phyloP scores from a whole-genome alignment of 371 early-diverging fungal species.

The Caulochytrium protostelioides region DNA sequence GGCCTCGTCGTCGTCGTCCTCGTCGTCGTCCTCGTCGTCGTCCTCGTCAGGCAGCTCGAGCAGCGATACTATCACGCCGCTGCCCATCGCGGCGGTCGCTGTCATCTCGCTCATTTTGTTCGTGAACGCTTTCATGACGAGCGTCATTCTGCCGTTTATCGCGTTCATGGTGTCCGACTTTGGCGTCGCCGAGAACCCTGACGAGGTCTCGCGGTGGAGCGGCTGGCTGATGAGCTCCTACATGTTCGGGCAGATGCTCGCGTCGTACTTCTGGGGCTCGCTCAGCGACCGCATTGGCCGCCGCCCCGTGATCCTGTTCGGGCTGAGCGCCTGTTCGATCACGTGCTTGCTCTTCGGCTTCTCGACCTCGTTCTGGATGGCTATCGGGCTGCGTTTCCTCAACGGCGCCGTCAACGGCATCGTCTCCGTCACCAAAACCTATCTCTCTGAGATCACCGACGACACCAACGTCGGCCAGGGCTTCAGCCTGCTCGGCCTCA shows the following conservation, averaged over 20 bases:
- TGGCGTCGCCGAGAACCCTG: slow-evolving; percentile 1
- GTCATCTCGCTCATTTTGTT: too few relatives aligned
- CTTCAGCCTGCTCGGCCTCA: slow-evolving; percentile 6
- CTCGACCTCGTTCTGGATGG: slow-evolving; percentile 4
- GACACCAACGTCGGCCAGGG: slow-evolving; percentile 6
- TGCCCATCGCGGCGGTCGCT: too few relatives aligned
- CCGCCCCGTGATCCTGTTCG: slow-evolving; percentile 6
- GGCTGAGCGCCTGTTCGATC: slow-evolving; percentile 4
- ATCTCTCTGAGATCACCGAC: slow-evolving; percentile 7
- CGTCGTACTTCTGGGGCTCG: slow-evolving; percentile 7
- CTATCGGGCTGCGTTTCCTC: slow-evolving; percentile 4
- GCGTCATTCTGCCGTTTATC: slow-evolving; percentile 8
- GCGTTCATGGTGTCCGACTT: slow-evolving; percentile 10
- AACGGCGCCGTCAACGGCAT: slow-evolving; percentile 9
- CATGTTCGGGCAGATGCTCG: slow-evolving; percentile 11
- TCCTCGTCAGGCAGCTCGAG: too few relatives aligned
- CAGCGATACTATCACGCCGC: too few relatives aligned
- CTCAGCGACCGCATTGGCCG: slow-evolving; percentile 5
- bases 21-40: too few relatives aligned
- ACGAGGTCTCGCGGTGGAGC: slow-evolving; percentile 6
- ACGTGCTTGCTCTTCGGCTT: slow-evolving; percentile 8
- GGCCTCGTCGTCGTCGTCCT: too few relatives aligned
- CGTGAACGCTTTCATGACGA: slow-evolving; percentile 8
- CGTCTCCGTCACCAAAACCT: slow-evolving; percentile 3
- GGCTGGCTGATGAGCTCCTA: slow-evolving; percentile 7